A percentile compares a stretch with the other conserved stretches of the same genome.
These are phyloP conservation scores for Gypsophila paniculata DNA, from an alignment of 179 eudicot species.

Conservation along the genomic window DNA sequence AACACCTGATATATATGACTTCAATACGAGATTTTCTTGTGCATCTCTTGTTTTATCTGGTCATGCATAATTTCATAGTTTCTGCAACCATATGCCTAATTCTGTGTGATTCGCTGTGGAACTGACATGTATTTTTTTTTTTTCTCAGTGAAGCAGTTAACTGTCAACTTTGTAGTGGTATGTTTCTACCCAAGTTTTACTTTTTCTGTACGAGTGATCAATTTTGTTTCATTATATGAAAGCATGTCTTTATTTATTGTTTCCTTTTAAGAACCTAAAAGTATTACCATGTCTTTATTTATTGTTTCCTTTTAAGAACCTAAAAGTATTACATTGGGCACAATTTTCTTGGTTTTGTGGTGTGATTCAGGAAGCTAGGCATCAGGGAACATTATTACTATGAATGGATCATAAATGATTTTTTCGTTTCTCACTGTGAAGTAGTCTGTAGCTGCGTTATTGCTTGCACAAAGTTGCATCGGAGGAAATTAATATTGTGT, in stretches of 20 bases:
- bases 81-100: background rate
- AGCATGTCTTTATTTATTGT: background rate
- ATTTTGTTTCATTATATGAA: background rate
- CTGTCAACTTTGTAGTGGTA: slow-evolving; percentile 82
- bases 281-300: background rate
- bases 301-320: background rate
- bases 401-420: background rate
- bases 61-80: background rate
- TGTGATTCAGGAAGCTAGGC: background rate
- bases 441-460: background rate
- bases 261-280: background rate
- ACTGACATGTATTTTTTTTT: slow-evolving; percentile 21
- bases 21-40: background rate
- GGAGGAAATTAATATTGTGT: background rate
- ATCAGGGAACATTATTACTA: background rate
- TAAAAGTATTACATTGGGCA: background rate
- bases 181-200: slow-evolving; percentile 14
- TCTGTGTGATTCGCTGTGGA: slow-evolving; percentile 12
- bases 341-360: no score
- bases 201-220: slow-evolving; percentile 7
- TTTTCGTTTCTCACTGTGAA: background rate
- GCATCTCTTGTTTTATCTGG: slow-evolving; percentile 13
- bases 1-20: background rate
- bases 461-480: slow-evolving; percentile 13
- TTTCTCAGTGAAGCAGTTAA: slow-evolving; percentile 82